Base-by-base conservation (phyloP, 371 early-diverging fungal genomes). In the Zychaea mexicana region DNA sequence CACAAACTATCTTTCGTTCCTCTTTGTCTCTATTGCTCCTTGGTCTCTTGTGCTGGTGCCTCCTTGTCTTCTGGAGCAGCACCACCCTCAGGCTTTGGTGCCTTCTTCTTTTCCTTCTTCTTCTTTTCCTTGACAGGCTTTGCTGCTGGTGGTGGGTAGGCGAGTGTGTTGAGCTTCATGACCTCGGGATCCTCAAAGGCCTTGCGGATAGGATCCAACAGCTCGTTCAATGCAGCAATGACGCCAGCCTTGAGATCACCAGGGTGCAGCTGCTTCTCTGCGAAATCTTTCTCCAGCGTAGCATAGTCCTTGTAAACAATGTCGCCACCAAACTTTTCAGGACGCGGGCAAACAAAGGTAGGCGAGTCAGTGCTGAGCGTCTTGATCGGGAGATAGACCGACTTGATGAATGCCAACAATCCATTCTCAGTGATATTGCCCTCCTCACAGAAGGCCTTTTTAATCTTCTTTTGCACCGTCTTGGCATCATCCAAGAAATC, bases 401-500 rank as follows among this genome's bases (percentile, higher is more conserved):
- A 75, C 79, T 95, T 93, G 72, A 95, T 84, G 76, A 99, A 96
- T 19, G 93, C 77, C 65, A 99, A 81, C 45, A 99, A 83, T 42
- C 99, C 99, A 77, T 98, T 97, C 62, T 95, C 90, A n/a, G 87
- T 85, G 42, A 96, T 85, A 74, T 98, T 98, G 54, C 98, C 98
- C 78, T 96, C 97, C 74, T 98, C 99, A 83, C 99, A 99, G 78
- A 98, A 99, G 17, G 98, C 96, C 84, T 96, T 96, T 65, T 90
- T 89, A 71, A 99, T 79, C 88, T 99, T 99, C 68, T 92, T 92
- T 70, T 83, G 76, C 27, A 99, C 96, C 22, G 87, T 73, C 71
- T 94, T 90, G 32, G 90, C 82, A 36, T 87, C 85, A 76, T 99
- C 99, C 64, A 97, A 84, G 57, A 99, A 79, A 74, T 99, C 99